phyloP scores from a whole-genome alignment of 352 stramenopile genomes.

The Phytophthora constricta region DNA sequence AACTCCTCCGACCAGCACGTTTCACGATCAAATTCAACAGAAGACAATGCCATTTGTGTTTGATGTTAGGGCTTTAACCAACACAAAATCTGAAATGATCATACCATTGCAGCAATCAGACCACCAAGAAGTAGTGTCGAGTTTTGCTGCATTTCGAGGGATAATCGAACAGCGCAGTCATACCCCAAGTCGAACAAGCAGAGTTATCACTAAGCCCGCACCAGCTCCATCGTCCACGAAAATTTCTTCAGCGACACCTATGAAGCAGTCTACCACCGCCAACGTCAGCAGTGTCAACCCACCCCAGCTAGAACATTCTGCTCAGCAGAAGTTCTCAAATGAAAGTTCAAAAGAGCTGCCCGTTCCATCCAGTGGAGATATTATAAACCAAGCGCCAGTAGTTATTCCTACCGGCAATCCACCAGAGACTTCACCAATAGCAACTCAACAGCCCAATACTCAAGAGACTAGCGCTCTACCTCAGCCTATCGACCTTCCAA shows the following conservation, averaged over 20 bases:
- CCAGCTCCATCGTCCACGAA: background rate
- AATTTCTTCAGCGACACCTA: background rate
- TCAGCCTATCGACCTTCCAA: background rate
- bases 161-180: constrained; percentile 29
- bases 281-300: background rate
- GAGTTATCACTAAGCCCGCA: constrained; percentile 10
- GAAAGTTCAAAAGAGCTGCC: background rate
- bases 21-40: constrained; percentile 38
- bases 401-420: background rate
- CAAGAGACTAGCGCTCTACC: background rate
- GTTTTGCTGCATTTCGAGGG: constrained; percentile 42
- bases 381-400: too few relatives aligned
- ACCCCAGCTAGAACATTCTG: background rate
- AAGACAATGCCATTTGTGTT: constrained; percentile 47
- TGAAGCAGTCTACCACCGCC: background rate
- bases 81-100: background rate
- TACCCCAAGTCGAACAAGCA: constrained; percentile 11
- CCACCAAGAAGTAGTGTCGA: constrained; percentile 32
- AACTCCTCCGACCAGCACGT: constrained; percentile 14
- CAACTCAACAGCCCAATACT: background rate
- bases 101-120: background rate
- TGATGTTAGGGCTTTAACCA: constrained; percentile 4
- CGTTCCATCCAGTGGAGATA: too few relatives aligned
- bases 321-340: background rate
- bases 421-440: background rate